phyloP scores from a whole-genome alignment of 2,329 filamentous ascomycete genomes.

The Elsinoe australis region DNA sequence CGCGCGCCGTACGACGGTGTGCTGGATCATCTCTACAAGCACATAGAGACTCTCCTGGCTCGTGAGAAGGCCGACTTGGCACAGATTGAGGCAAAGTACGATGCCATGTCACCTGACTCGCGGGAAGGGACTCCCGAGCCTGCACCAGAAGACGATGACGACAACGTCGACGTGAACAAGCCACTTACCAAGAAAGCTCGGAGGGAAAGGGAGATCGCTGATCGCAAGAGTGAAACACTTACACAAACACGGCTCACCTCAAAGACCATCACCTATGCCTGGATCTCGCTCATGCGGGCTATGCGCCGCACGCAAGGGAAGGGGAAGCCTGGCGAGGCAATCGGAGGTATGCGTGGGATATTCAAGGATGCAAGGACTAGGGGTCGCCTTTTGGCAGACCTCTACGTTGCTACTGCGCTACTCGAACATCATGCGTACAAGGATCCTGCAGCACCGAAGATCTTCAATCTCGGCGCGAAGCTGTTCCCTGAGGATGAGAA shows the following conservation, averaged over 20 bases:
- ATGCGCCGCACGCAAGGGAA: constrained; percentile 91
- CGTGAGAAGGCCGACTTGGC: constrained; percentile 57
- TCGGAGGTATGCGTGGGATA: constrained; percentile 70
- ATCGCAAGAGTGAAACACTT: constrained; percentile 57
- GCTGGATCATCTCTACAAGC: constrained; percentile 77
- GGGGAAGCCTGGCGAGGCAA: constrained; percentile 48
- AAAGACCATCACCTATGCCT: constrained; percentile 81
- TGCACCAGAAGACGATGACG: constrained; percentile 46
- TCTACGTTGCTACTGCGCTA: constrained; percentile 86
- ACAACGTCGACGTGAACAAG: constrained; percentile 42
- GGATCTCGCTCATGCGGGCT: constrained; percentile 89
- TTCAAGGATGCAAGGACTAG: constrained; percentile 83
- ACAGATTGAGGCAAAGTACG: constrained; percentile 49
- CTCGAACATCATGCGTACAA: constrained; percentile 96
- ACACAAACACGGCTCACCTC: constrained; percentile 69
- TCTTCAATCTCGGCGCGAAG: constrained; percentile 88
- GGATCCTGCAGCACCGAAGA: constrained; percentile 83
- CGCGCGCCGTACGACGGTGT: constrained; percentile 77
- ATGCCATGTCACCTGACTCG: constrained; percentile 32
- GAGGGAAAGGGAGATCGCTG: constrained; percentile 49
- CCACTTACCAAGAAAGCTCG: constrained; percentile 45
- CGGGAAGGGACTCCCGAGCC: constrained; percentile 34
- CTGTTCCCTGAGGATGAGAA: constrained; percentile 89
- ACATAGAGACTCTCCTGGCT: constrained; percentile 63
- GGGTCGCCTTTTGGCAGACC: constrained; percentile 84